These are phyloP conservation scores for Didymella glomerata DNA, from an alignment of 2,329 filamentous ascomycete genomes.

Conservation along the genomic window DNA sequence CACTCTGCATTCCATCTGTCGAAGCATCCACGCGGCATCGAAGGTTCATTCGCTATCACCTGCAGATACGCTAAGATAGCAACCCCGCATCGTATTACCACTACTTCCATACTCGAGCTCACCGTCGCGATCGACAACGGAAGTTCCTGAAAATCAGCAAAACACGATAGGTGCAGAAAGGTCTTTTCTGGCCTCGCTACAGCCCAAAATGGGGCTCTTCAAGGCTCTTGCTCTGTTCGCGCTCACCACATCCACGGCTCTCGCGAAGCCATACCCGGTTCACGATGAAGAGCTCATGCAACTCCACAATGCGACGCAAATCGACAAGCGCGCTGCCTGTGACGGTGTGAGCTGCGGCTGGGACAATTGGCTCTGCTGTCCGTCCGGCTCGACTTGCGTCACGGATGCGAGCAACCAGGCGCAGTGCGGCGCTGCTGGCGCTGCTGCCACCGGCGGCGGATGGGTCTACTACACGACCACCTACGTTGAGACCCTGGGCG, in stretches of 20 bases:
- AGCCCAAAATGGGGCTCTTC: slow-evolving; percentile 40
- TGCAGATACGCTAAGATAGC: slow-evolving; percentile 24
- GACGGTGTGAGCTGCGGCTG: slow-evolving; percentile 44
- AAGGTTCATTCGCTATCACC: slow-evolving; percentile 19
- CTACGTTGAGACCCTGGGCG: slow-evolving; percentile 62
- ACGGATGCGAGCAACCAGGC: slow-evolving; percentile 49
- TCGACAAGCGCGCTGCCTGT: slow-evolving; percentile 33
- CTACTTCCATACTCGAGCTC: slow-evolving; percentile 7
- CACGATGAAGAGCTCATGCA: slow-evolving; percentile 38
- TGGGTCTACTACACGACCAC: slow-evolving; percentile 68
- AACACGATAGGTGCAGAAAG: background rate
- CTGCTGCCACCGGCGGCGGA: slow-evolving; percentile 48
- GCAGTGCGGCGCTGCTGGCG: slow-evolving; percentile 41
- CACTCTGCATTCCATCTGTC: slow-evolving; percentile 16
- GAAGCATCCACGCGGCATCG: slow-evolving; percentile 15
- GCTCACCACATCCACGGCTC: slow-evolving; percentile 61
- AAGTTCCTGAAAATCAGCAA: slow-evolving; percentile 1
- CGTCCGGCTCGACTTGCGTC: slow-evolving; percentile 39
- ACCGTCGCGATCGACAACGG: slow-evolving; percentile 5
- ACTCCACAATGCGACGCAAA: slow-evolving; percentile 43
- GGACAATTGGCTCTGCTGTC: slow-evolving; percentile 49
- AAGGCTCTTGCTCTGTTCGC: slow-evolving; percentile 71
- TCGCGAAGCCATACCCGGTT: slow-evolving; percentile 45
- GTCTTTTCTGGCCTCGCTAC: slow-evolving; percentile 2
- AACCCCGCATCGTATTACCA: slow-evolving; percentile 23